These are phyloP conservation scores for Lecanicillium sp. DNA, from an alignment of 2,329 filamentous ascomycete species.

Conservation along the genomic window DNA sequence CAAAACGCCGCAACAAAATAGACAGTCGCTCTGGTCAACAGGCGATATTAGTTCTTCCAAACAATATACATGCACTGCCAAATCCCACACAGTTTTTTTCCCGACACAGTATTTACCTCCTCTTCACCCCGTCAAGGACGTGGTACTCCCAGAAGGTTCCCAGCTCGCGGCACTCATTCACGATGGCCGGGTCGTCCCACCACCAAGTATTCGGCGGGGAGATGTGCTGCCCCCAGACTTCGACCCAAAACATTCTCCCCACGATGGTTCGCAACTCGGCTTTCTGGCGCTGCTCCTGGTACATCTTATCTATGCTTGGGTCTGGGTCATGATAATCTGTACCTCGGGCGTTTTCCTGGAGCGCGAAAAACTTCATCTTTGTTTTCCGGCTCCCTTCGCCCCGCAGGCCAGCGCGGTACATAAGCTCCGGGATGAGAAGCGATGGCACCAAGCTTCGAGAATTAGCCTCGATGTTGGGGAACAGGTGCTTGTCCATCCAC, in stretches of 20 bases:
- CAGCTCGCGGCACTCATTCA: conserved; percentile 48
- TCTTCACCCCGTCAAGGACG: conserved; percentile 50
- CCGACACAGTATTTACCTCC: conserved; percentile 14
- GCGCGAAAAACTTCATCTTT: conserved; percentile 43
- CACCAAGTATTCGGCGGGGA: conserved; percentile 44
- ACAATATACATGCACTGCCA: no score
- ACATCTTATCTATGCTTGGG: conserved; percentile 18
- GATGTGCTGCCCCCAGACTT: conserved; percentile 52
- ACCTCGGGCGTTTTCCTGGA: conserved; percentile 26
- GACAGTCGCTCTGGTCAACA: no score
- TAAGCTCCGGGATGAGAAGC: conserved; percentile 52
- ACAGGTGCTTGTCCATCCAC: conserved; percentile 58
- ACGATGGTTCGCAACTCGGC: conserved; percentile 46
- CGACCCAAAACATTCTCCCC: conserved; percentile 54
- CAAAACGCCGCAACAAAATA: no score
- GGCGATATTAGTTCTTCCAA: no score
- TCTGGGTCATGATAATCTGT: conserved; percentile 19
- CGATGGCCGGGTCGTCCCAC: conserved; percentile 53
- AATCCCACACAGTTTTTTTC: neutral
- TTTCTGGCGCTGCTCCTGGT: conserved; percentile 28
- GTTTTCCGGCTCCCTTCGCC: conserved; percentile 42
- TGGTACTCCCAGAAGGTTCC: conserved; percentile 55
- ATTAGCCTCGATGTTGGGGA: conserved; percentile 51
- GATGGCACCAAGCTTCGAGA: conserved; percentile 56
- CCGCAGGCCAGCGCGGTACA: conserved; percentile 48